Percentiles rank a stretch among this genome's conserved stretches.
Evolutionary conservation across 2,329 filamentous ascomycete genomes (phyloP).

Genomic region (Botryotinia globosa): DNA sequence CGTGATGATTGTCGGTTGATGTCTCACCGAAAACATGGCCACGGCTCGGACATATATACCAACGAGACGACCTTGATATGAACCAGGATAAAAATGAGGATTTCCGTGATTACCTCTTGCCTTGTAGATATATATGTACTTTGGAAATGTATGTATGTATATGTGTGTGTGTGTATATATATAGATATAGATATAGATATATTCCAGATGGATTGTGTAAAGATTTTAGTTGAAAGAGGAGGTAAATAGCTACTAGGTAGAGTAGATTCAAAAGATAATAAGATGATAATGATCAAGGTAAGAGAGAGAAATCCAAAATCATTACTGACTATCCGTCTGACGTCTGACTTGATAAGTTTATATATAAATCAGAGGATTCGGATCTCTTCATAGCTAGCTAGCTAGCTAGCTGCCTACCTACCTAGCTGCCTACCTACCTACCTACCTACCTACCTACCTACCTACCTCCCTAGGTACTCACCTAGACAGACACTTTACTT

Average conservation of each 20-base stretch:
- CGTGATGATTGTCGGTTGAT: conserved; percentile 6
- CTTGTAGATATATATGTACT: background rate
- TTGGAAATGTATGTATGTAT: background rate
- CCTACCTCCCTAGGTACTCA: too few relatives aligned
- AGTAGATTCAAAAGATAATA: background rate
- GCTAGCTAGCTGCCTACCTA: background rate
- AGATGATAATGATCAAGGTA: background rate
- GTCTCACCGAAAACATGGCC: conserved; percentile 13
- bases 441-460: too few relatives aligned
- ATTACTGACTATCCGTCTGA: background rate
- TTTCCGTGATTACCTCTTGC: background rate
- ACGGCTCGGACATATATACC: background rate
- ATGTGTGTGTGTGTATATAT: too few relatives aligned
- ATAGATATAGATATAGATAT: too few relatives aligned
- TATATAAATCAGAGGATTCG: background rate
- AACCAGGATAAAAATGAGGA: conserved; percentile 11
- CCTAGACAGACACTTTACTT: background rate
- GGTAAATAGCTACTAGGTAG: background rate
- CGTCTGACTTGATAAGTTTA: conserved; percentile 4
- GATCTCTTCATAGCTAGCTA: background rate
- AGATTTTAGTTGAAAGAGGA: background rate
- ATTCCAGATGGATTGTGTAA: background rate
- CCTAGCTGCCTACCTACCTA: too few relatives aligned
- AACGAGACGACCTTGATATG: background rate
- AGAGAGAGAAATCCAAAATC: background rate